Evolutionary conservation across 148 eudicot genomes (phyloP), one percentile per base, ranked within the genome.

Genomic region (Cornus florida): DNA sequence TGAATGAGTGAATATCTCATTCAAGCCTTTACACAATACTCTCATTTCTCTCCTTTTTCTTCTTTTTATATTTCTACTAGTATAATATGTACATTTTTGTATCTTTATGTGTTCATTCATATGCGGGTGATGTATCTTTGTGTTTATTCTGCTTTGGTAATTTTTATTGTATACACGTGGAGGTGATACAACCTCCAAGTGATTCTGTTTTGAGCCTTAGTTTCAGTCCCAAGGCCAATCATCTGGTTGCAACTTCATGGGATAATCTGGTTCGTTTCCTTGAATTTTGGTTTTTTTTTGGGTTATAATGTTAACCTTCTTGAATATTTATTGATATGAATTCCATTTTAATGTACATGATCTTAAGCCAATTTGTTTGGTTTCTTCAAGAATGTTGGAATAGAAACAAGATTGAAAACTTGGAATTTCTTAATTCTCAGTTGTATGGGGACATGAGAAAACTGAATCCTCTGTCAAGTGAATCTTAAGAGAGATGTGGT

Each of bases 151-250:
- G 71, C 31, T 2, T 68, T 35, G 75, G n/a, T 75, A 7, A 10
- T 46, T 7, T 33, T 74, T 16, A 38, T 64, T 20, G 22, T 13
- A 23, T 31, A 70, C 69, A n/a, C 75, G 59, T 69, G 13, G 82
- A 92, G 97, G 90, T 94, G 74, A 70, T 79, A 24, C 91, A 87
- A 72, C 90, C 97, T 69, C 95, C 95, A 0, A 77, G 74, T 77
- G 98, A 94, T 85, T 87, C 95, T 48, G 84, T 94, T 4, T 92
- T 97, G 50, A 94, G 98, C 86, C 88, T 94, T 59, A 53, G 79
- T 70, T 95, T 95, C 77, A 95, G 97, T 84, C 97, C 98, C 17
- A 93, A 93, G 87, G 97, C 97, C n/a, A 93, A 95, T 86, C 84
- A 75, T 50, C 89, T 95, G 59, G 88, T 93, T 8, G 97, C 94